Evolutionary conservation across 1,139 yeast genomes (phyloP), one percentile per base, ranked within the genome.

Genomic region (Saccharomycopsis phalli): DNA sequence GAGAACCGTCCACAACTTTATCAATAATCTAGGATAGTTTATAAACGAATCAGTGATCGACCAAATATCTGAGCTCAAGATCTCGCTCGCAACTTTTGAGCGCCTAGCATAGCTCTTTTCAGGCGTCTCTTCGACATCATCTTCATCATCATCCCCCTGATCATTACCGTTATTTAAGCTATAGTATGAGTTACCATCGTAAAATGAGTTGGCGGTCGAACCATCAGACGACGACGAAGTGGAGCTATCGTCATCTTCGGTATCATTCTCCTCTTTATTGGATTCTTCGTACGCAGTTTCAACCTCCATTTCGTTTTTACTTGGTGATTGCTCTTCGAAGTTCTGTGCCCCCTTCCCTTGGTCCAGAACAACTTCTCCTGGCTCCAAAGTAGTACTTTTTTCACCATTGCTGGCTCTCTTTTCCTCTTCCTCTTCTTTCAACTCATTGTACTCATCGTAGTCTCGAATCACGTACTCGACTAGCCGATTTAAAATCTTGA

Each of bases 61-160:
- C 96, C 96, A 91, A 5, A 87, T 93, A 55, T 91, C 97, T 3
- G 94, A 87, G 42, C 91, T 76, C 33, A 91, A 66, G 34, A 91
- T 81, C 56, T 93, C 98, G 1, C 95, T 84, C 3, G 95, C 91
- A 48, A 88, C 72, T 41, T 87, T 81, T 3, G 95, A 93, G 53
- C 86, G 70, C 50, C 88, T 70, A 14, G 74, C 67, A 44, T 74
- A 74, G 17, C 62, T 66, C 50, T 79, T 83, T 41, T 73, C 76
- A 10, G 61, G 63, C 3, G 66, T 58, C 46, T 68, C 74, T 54
- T 57, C 27, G 52, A 46, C 45, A 50, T 58, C 51, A 47, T 55
- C 54, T 4, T 52, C 45, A 17, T 45, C 49, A 22, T 47, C 52
- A 14, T 52, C 53, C 5, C 48, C 52, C 22, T 48, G 50, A 21